Evolutionary conservation across 805 yeast species (phyloP).

Genomic region (Wickerhamiella sorbophila): DNA sequence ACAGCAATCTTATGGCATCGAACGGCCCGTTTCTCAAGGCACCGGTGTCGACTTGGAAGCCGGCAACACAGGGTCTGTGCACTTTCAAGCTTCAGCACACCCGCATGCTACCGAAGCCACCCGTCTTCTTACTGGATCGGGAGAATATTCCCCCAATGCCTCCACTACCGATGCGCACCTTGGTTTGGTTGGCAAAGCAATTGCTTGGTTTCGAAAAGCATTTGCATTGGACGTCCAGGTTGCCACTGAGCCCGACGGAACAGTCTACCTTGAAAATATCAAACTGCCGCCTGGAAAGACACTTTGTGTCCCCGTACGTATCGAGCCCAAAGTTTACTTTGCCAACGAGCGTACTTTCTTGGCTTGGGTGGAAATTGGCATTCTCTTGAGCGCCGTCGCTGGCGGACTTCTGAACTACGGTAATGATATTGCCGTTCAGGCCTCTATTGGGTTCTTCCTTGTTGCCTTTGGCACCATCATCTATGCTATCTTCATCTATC

Average conservation of each 20-base stretch:
- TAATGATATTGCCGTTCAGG: conserved; percentile 53
- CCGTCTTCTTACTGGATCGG: conserved; percentile 10
- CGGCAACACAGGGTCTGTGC: conserved; percentile 7
- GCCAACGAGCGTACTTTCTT: conserved; percentile 93
- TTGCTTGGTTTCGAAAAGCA: conserved; percentile 3
- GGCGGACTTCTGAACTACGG: conserved; percentile 80
- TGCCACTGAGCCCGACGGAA: conserved; percentile 48
- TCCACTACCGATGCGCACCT: not conserved
- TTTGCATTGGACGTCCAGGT: conserved; percentile 20
- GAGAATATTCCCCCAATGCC: not conserved
- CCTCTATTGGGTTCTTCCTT: conserved; percentile 74
- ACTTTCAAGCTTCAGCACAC: conserved; percentile 1
- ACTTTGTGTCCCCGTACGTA: conserved; percentile 85
- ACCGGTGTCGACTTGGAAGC: conserved; percentile 9
- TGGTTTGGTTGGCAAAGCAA: not conserved
- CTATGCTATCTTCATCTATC: conserved; percentile 60
- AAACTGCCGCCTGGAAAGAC: conserved; percentile 78
- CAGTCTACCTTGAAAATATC: conserved; percentile 41
- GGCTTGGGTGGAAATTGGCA: conserved; percentile 84
- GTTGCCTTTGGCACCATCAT: conserved; percentile 60
- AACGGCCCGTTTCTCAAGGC: conserved; percentile 28
- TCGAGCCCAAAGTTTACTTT: conserved; percentile 97
- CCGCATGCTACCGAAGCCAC: conserved; percentile 14
- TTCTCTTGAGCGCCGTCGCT: conserved; percentile 79
- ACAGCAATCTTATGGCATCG: conserved; percentile 47